These are phyloP conservation scores for Citrus inodora DNA, from an alignment of 345 rosid species.

Conservation along the genomic window DNA sequence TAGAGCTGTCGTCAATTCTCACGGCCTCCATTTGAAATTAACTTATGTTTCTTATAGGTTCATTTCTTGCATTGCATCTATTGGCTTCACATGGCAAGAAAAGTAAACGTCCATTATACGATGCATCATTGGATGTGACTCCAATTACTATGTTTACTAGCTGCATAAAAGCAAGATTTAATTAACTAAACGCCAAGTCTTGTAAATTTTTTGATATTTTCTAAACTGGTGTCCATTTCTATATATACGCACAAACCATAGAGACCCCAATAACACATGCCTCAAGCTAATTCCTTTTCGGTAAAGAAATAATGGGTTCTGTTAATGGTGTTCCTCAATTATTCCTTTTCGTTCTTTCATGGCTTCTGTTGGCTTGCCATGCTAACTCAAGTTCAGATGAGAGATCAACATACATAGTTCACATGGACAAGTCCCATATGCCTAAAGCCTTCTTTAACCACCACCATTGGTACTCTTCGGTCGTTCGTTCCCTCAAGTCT, in stretches of 20 bases:
- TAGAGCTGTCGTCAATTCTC: background rate
- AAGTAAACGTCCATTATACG: background rate
- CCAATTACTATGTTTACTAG: background rate
- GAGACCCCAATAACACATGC: background rate
- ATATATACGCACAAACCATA: conserved; percentile 1
- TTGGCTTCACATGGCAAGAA: background rate
- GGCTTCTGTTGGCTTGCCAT: background rate
- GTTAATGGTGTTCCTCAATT: background rate
- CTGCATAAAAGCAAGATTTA: background rate
- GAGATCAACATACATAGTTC: conserved; percentile 19
- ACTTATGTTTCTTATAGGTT: no score
- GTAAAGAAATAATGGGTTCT: conserved; percentile 11
- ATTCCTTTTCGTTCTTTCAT: background rate
- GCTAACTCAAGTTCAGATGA: background rate
- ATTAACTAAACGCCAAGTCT: background rate
- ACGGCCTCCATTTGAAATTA: background rate
- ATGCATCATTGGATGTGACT: background rate
- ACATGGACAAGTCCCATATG: conserved; percentile 27
- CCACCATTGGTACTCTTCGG: conserved; percentile 30
- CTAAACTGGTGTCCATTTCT: background rate
- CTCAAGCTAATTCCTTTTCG: background rate
- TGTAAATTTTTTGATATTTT: background rate
- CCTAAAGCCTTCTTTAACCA: conserved; percentile 22
- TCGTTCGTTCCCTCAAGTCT: conserved; percentile 18
- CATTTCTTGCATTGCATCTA: no score